These are phyloP conservation scores for Crucihimalaya himalaica DNA, from an alignment of 345 rosid genomes.

Conservation along the genomic window DNA sequence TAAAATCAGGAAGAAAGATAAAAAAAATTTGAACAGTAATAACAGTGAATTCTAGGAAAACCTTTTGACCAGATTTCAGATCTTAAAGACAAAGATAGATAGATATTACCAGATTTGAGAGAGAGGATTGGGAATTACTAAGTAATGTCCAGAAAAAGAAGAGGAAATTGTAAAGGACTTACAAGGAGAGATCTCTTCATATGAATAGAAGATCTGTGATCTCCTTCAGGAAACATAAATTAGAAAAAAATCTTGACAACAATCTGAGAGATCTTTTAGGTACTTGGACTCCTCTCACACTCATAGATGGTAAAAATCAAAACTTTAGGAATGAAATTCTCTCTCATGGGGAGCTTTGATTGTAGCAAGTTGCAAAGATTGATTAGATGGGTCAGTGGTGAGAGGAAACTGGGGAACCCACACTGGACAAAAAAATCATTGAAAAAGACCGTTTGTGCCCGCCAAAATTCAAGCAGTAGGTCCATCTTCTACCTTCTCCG, in stretches of 20 bases:
- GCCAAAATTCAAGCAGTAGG: constrained; percentile 81
- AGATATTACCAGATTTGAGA: constrained; percentile 17
- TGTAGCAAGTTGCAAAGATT: constrained; percentile 39
- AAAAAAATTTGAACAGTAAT: background rate
- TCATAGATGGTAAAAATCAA: constrained; percentile 27
- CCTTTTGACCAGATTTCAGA: constrained; percentile 13
- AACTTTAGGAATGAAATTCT: constrained; percentile 33
- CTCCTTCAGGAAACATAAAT: constrained; percentile 25
- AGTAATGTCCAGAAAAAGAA: constrained; percentile 5
- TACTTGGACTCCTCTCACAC: constrained; percentile 7
- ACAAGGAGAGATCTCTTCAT: constrained; percentile 87
- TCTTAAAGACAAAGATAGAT: constrained; percentile 22
- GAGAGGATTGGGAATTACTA: background rate
- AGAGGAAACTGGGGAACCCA: constrained; percentile 53
- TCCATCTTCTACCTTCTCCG: constrained; percentile 59
- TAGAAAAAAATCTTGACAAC: background rate
- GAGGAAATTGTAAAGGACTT: constrained; percentile 40
- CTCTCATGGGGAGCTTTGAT: constrained; percentile 27
- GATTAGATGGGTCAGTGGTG: constrained; percentile 60
- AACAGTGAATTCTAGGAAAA: background rate
- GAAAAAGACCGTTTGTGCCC: constrained; percentile 74
- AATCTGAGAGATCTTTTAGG: constrained; percentile 9
- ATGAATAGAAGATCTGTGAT: constrained; percentile 64
- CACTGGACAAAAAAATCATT: constrained; percentile 58
- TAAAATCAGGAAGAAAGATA: constrained; percentile 20